Percentiles rank a stretch among this genome's conserved stretches.
phyloP scores from a whole-genome alignment of 164 flowering plant genomes.

The grape (Vitis vinifera) region DNA sequence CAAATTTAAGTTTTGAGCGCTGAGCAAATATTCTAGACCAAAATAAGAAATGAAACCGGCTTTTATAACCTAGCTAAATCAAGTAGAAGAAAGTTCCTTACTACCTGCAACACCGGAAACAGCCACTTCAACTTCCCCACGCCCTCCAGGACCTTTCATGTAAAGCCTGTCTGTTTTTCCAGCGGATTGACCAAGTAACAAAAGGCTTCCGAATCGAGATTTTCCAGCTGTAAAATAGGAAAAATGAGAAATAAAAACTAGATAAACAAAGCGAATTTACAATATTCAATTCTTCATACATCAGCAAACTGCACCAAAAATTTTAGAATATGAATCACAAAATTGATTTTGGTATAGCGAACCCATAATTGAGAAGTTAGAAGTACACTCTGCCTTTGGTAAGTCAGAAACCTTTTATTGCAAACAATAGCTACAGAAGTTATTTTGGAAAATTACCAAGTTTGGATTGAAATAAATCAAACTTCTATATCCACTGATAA shows the following conservation, averaged over 20 bases:
- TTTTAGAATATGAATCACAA: not conserved
- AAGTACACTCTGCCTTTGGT: too few relatives aligned
- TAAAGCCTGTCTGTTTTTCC: constrained; percentile 80
- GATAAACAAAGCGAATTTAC: not conserved
- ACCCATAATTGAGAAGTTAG: too few relatives aligned
- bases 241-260: not conserved
- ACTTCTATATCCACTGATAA: not conserved
- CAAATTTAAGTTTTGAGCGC: too few relatives aligned
- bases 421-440: too few relatives aligned
- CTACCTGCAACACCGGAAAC: constrained; percentile 91
- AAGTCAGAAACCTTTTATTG: too few relatives aligned
- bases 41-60: not conserved
- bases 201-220: constrained; percentile 84
- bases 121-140: constrained; percentile 99
- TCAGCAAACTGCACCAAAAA: not conserved
- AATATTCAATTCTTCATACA: not conserved
- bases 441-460: not conserved
- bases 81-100: not conserved
- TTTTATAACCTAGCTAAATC: not conserved
- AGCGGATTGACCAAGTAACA: constrained; percentile 59
- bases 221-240: constrained; percentile 64
- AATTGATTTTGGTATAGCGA: not conserved
- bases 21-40: too few relatives aligned
- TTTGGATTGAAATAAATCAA: not conserved
- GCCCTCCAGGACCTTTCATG: constrained; percentile 99